Evolutionary conservation across 2,329 filamentous ascomycete genomes (phyloP).

Genomic region (Arthrobotrys iridis): DNA sequence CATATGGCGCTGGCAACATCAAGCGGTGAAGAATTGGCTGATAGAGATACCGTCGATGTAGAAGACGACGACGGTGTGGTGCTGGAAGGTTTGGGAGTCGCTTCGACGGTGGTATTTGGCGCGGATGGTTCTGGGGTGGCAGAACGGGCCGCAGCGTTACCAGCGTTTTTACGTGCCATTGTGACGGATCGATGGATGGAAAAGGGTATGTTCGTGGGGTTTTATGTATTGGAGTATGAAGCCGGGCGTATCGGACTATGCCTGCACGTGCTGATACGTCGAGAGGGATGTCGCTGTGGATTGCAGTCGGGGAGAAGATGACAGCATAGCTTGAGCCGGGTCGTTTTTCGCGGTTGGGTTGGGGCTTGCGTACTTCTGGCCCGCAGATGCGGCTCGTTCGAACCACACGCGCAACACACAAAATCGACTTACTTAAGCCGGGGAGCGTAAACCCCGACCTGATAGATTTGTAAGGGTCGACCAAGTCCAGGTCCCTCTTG

Average conservation of each 20-base stretch:
- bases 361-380: slow-evolving; percentile 28
- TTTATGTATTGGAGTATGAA: not conserved
- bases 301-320: slow-evolving; percentile 42
- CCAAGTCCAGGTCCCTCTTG: not conserved
- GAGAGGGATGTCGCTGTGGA: slow-evolving; percentile 29
- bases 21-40: slow-evolving; percentile 36
- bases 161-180: slow-evolving; percentile 51
- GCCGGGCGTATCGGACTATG: not conserved
- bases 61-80: slow-evolving; percentile 11
- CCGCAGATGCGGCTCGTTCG: slow-evolving; percentile 16
- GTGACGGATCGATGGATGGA: slow-evolving; percentile 4
- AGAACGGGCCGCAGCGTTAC: slow-evolving; percentile 39
- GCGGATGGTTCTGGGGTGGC: slow-evolving; percentile 40
- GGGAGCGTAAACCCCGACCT: slow-evolving; percentile 6
- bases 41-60: not conserved
- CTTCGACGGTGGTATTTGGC: slow-evolving; percentile 27
- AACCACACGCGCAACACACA: slow-evolving; percentile 48
- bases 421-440: slow-evolving; percentile 32
- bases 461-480: slow-evolving; percentile 21
- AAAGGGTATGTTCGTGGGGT: not conserved
- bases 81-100: slow-evolving; percentile 2
- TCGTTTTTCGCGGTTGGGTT: slow-evolving; percentile 37
- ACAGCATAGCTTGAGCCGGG: slow-evolving; percentile 49
- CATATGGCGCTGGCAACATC: slow-evolving; percentile 65
- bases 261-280: slow-evolving; percentile 4